Base-by-base conservation (phyloP, 2,329 filamentous ascomycete species). In the Cladophialophora immunda region DNA sequence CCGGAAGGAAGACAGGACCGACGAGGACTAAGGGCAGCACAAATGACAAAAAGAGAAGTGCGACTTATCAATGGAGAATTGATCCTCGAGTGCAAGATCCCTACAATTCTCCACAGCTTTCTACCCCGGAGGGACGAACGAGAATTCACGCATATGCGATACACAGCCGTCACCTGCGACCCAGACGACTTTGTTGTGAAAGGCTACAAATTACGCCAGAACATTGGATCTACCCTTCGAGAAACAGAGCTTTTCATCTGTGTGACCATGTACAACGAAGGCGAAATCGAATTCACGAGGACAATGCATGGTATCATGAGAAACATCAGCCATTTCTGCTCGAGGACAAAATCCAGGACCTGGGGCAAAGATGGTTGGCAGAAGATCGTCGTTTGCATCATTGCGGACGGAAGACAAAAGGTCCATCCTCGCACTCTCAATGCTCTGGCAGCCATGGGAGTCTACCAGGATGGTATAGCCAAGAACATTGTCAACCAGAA, bases 221-320 rank as follows among this genome's bases (percentile, higher is more conserved):
- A 92, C 75, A 93, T 97, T 68, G 93, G 93, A 54, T 86, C 83
- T 65, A 97, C 92, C 0, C 84, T 89, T 30, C 89, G 95, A 69
- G 94, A 98, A 79, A 98, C 94, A 0, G 95, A 99, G 79, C 83
- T 99, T 7, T 95, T 98, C 78, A 97, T 99, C 74, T 97, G 94
- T 77, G 85, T 99, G 68, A 99, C 95, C 73, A 98, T 98, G 95
- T 98, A 97, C 83, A 99, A 99, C 79, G 95, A 99, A 80, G 92
- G 97, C 79, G 95, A 98, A 77, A 92, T 97, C 74, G 89, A 93
- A 76, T 99, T 99, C 74, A 97, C 95, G 6, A 89, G 95, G 55
- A 99, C 95, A 0, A 98, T 99, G 94, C 93, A 98, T 78, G 95
- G 94, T 63, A 92, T 99, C 64, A 97, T 99, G 92, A 93, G 96